These are phyloP conservation scores for Berkeleyomyces rouxiae DNA, from an alignment of 2,329 filamentous ascomycete species.

Conservation along the genomic window DNA sequence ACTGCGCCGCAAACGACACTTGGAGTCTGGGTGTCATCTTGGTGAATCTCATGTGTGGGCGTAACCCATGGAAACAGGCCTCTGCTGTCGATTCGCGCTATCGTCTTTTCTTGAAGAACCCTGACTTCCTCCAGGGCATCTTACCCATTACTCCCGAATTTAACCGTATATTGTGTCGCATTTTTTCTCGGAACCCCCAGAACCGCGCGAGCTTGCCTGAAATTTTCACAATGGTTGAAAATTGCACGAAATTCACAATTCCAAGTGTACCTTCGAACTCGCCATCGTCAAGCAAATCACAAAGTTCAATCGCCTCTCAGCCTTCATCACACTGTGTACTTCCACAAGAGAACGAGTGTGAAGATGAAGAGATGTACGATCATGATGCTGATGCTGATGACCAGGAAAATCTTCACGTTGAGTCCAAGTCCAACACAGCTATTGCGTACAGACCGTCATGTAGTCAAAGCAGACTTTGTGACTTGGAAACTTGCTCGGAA, in stretches of 20 bases:
- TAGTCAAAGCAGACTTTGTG: neutral
- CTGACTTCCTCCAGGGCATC: constrained; percentile 80
- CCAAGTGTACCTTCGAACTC: neutral
- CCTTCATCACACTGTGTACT: too few relatives aligned
- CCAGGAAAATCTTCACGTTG: neutral
- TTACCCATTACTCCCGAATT: constrained; percentile 79
- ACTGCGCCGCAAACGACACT: constrained; percentile 86
- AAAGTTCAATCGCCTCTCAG: too few relatives aligned
- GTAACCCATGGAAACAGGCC: constrained; percentile 97
- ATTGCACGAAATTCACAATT: constrained; percentile 54
- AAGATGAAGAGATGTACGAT: neutral
- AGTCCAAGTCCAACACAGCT: neutral
- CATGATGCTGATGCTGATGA: neutral
- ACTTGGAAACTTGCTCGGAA: neutral
- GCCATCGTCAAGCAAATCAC: neutral
- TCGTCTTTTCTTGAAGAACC: constrained; percentile 70
- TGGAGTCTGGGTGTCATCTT: constrained; percentile 98
- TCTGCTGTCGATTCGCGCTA: constrained; percentile 90
- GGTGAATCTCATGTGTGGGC: constrained; percentile 91
- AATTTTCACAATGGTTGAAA: constrained; percentile 58
- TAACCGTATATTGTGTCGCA: constrained; percentile 68
- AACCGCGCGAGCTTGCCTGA: constrained; percentile 69
- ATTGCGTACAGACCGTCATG: neutral
- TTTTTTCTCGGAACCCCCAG: constrained; percentile 75
- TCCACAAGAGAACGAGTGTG: neutral